These are phyloP conservation scores for Zalaria obscura DNA, from an alignment of 2,329 filamentous ascomycete genomes.

Conservation along the genomic window DNA sequence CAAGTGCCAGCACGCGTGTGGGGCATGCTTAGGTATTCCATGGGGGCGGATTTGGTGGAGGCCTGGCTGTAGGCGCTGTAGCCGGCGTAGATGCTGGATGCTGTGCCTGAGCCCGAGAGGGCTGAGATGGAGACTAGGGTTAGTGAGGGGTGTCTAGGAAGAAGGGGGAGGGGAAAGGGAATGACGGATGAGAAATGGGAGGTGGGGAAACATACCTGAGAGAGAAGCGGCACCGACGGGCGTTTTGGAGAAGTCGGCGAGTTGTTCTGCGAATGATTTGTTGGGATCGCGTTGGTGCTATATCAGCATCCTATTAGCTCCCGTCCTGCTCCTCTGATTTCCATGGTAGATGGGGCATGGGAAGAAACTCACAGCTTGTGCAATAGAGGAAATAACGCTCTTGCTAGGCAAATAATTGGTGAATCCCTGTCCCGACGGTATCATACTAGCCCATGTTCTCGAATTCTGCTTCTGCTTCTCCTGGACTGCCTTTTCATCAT, in stretches of 20 bases:
- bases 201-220: constrained; percentile 16
- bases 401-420: constrained; percentile 32
- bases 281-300: constrained; percentile 29
- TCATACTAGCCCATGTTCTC: constrained; percentile 31
- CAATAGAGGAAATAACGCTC: constrained; percentile 29
- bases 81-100: constrained; percentile 32
- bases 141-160: not conserved
- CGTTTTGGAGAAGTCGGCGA: constrained; percentile 36
- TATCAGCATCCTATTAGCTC: not conserved
- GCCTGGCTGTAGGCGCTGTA: constrained; percentile 31
- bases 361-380: constrained; percentile 17
- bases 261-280: constrained; percentile 34
- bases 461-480: constrained; percentile 18
- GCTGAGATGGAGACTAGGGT: constrained; percentile 12
- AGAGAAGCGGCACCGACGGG: constrained; percentile 34
- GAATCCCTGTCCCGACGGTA: constrained; percentile 33
- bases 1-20: constrained; percentile 28
- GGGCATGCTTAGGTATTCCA: constrained; percentile 33
- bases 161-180: not conserved
- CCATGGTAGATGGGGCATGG: not conserved
- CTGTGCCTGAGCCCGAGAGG: constrained; percentile 31
- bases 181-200: not conserved
- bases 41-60: constrained; percentile 19
- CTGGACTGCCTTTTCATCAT: constrained; percentile 9
- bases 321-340: too few relatives aligned